Base-by-base conservation (phyloP, 805 yeast genomes). In the Nakazawaea wyomingensis region DNA sequence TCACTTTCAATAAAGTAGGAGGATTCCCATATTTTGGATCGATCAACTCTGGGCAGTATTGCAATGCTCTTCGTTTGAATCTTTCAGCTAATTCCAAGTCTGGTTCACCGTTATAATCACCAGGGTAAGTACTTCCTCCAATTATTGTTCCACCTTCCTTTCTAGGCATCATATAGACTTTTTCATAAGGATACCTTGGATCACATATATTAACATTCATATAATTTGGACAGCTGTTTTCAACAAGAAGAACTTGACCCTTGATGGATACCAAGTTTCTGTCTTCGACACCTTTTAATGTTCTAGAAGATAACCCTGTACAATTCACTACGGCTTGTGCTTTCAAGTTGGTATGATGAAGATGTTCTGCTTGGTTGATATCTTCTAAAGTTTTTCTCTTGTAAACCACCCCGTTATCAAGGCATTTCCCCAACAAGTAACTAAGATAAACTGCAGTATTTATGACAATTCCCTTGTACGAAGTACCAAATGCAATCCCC, bases 131-230 rank as follows among this genome's bases (percentile, higher is more conserved):
- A 27, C 59, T 55, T 0, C 88, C 89, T 3, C 88, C 89, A 44
- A 82, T 69, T 31, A 82, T 76, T 27, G 76, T 66, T 35, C 85
- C 85, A n/a, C 88, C 87, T 60, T 82, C 88, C 47, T 74, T 76
- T 44, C 88, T 61, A n/a, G 88, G 88, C 68, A 82, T 75, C 28
- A 77, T 62, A 53, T 82, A 81, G 21, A 80, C 60, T 38, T 63
- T 54, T 50, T 82, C 88, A 39, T 62, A 62, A 0, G 66, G 64
- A 49, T 56, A 53, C 4, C 55, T 56, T 1, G 54, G 45, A 6
- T 55, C 56, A 13, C 39, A 37, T 17, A 51, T 47, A 4, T 62
- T 57, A 11, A 60, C 58, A 28, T 54, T 50, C 19, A 65, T 49
- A 64, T 74, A 62, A 49, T 54, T 54, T 49, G 61, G 55, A 46